A percentile compares a stretch with the other conserved stretches of the same genome.
These are phyloP conservation scores for Chlamydomonas schloesseri DNA, from an alignment of 139 green algal genomes.

Conservation along the genomic window DNA sequence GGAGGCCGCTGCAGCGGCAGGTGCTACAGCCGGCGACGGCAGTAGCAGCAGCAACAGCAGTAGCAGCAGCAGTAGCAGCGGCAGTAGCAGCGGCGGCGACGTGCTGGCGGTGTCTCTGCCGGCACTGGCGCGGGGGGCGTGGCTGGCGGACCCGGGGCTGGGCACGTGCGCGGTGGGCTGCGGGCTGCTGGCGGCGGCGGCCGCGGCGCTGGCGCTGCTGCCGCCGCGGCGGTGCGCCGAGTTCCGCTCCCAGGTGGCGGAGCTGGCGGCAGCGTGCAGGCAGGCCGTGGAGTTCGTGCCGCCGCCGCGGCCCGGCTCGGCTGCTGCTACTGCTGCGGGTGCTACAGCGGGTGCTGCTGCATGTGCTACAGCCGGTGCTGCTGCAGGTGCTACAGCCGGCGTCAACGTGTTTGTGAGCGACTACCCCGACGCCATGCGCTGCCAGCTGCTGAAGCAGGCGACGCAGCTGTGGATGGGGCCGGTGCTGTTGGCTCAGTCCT, in stretches of 20 bases:
- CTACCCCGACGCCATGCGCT: slow-evolving; percentile 57
- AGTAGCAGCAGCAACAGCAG: no score
- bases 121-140: slow-evolving; percentile 21
- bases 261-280: slow-evolving; percentile 7
- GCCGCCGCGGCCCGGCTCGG: neutral
- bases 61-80: no score
- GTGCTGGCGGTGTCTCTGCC: slow-evolving; percentile 6
- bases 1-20: neutral
- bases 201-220: slow-evolving; percentile 21
- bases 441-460: slow-evolving; percentile 52
- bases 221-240: slow-evolving; percentile 20
- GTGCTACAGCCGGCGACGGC: neutral
- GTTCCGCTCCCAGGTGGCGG: neutral
- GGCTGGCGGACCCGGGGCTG: slow-evolving; percentile 31
- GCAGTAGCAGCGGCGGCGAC: neutral
- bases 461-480: slow-evolving; percentile 53
- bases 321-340: neutral
- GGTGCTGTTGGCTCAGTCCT: slow-evolving; percentile 30
- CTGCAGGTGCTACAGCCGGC: neutral
- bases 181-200: slow-evolving; percentile 3
- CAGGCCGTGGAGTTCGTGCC: neutral
- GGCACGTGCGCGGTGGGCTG: slow-evolving; percentile 15
- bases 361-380: neutral
- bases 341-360: neutral
- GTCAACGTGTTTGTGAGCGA: neutral